These are phyloP conservation scores for Bertia moriformis DNA, from an alignment of 2,329 filamentous ascomycete genomes.

Conservation along the genomic window DNA sequence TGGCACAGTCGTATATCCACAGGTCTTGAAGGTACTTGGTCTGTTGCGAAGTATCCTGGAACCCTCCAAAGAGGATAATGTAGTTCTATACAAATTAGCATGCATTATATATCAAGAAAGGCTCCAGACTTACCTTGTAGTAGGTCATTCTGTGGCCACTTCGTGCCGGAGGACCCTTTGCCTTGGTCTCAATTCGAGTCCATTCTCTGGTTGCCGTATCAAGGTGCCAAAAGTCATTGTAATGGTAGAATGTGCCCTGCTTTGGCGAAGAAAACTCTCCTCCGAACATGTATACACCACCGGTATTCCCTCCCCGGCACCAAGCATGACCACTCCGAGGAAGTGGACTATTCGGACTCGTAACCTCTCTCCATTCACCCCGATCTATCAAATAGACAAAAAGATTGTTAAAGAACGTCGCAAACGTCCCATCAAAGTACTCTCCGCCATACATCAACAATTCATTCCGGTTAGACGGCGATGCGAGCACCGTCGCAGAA, in stretches of 20 bases:
- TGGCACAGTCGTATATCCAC: constrained; percentile 79
- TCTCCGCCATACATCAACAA: constrained; percentile 88
- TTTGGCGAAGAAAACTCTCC: constrained; percentile 85
- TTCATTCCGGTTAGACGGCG: constrained; percentile 73
- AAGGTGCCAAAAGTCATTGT: constrained; percentile 94
- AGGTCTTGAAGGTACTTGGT: constrained; percentile 88
- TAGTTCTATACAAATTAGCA: constrained; percentile 40
- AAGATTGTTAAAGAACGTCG: constrained; percentile 55
- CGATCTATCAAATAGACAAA: constrained; percentile 63
- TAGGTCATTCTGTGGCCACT: constrained; percentile 93
- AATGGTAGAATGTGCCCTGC: constrained; percentile 97
- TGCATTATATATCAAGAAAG: not conserved
- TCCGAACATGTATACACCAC: constrained; percentile 1
- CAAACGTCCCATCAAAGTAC: constrained; percentile 83
- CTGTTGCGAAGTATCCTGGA: constrained; percentile 89
- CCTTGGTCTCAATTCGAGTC: constrained; percentile 70
- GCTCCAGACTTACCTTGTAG: constrained; percentile 42
- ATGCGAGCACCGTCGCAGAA: constrained; percentile 70
- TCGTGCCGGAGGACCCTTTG: constrained; percentile 67
- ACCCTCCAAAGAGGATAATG: constrained; percentile 87
- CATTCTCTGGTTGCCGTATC: constrained; percentile 77
- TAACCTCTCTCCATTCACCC: constrained; percentile 83
- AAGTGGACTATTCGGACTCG: constrained; percentile 77
- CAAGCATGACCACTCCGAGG: constrained; percentile 88
- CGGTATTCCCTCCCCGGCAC: constrained; percentile 67